A percentile compares a stretch with the other conserved stretches of the same genome.
Conservation (phyloP, 1,284 basidiomycete species). For the Trametes hirsuta region DNA sequence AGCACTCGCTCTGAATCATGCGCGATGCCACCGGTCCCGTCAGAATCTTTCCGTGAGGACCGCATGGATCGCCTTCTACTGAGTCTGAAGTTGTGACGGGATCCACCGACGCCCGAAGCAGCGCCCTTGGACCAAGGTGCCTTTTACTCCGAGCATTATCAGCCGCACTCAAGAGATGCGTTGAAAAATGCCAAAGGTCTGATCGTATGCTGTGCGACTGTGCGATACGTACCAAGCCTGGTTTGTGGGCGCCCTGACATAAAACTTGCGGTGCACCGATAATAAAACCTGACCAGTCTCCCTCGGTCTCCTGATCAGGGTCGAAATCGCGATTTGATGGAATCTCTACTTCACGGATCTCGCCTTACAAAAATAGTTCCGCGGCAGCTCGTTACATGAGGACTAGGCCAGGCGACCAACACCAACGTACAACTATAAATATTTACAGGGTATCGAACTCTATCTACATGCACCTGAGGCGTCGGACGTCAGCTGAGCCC, state of each 20-base stretch:
- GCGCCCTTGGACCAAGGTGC: no score
- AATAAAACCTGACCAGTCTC: slow-evolving; percentile 1
- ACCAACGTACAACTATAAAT: slow-evolving; percentile 8
- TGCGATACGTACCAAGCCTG: not conserved
- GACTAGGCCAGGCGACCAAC: not conserved
- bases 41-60: not conserved
- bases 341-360: slow-evolving; percentile 24
- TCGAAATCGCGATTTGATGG: slow-evolving; percentile 26
- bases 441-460: slow-evolving; percentile 9
- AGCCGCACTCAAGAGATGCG: no score
- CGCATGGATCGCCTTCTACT: not conserved
- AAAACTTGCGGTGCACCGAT: not conserved
- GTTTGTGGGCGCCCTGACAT: not conserved
- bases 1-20: not conserved
- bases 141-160: no score
- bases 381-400: slow-evolving; percentile 8
- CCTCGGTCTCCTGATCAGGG: slow-evolving; percentile 20
- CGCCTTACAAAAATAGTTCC: slow-evolving; percentile 10
- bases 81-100: no score
- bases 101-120: no score
- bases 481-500: not conserved
- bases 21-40: not conserved
- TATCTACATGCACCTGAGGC: not conserved
- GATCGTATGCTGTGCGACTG: not conserved
- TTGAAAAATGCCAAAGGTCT: not conserved